Evolutionary conservation across 176 grass and related monocot genomes (phyloP).

Genomic region (Phyllostachys edulis): DNA sequence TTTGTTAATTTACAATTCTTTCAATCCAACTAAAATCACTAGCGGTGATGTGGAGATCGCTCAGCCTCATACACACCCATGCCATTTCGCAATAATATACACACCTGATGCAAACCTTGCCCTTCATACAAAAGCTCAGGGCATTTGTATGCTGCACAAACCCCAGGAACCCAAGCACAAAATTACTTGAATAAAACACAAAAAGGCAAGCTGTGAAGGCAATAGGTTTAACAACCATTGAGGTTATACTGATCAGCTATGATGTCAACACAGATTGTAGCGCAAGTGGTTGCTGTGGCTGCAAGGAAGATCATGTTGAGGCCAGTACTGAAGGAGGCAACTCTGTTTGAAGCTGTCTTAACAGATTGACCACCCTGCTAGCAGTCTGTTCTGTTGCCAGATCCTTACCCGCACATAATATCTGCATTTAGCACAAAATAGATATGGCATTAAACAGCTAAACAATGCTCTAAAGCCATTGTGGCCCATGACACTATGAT

Average conservation of each 20-base stretch:
- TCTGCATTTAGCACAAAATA: constrained; percentile 37
- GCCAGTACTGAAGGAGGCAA: constrained; percentile 76
- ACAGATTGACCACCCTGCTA: constrained; percentile 59
- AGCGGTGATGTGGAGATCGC: constrained; percentile 12
- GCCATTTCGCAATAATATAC: constrained; percentile 40
- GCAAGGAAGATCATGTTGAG: constrained; percentile 73
- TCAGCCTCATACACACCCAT: constrained; percentile 12
- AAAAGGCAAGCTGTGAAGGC: constrained; percentile 25
- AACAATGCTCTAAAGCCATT: constrained; percentile 1
- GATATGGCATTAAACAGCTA: constrained; percentile 7
- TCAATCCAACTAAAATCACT: constrained; percentile 39
- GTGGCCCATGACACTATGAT: background rate
- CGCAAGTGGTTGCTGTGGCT: constrained; percentile 70
- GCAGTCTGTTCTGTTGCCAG: constrained; percentile 69
- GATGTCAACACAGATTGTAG: constrained; percentile 62
- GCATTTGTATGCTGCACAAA: constrained; percentile 39
- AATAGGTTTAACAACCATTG: constrained; percentile 13
- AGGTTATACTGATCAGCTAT: constrained; percentile 32
- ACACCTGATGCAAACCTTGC: constrained; percentile 33
- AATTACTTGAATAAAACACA: constrained; percentile 14
- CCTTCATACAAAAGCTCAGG: constrained; percentile 47
- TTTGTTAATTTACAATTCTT: constrained; percentile 46
- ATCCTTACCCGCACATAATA: constrained; percentile 73
- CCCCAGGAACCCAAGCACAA: constrained; percentile 24
- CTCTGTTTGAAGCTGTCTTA: constrained; percentile 67